These are phyloP conservation scores for Wickerhamiella infanticola DNA, from an alignment of 1,139 yeast genomes.

Conservation along the genomic window DNA sequence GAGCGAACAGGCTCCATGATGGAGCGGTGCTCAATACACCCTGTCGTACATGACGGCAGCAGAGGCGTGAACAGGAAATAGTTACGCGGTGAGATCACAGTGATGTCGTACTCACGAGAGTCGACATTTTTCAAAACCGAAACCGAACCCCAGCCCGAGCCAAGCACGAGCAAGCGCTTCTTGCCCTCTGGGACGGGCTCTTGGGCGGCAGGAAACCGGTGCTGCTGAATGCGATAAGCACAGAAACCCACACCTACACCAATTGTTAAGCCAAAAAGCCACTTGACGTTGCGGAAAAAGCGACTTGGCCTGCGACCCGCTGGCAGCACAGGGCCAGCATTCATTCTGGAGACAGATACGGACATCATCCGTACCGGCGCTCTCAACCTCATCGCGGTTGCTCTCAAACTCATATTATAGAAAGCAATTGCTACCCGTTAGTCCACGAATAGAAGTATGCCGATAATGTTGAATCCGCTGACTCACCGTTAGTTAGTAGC, in stretches of 20 bases:
- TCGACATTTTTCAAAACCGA: conserved; percentile 65
- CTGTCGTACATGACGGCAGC: conserved; percentile 87
- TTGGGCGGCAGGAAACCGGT: conserved; percentile 27
- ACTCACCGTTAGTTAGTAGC: too few species aligned
- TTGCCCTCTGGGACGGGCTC: conserved; percentile 32
- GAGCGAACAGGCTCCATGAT: conserved; percentile 76
- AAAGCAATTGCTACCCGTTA: too few species aligned
- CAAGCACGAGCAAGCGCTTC: conserved; percentile 78
- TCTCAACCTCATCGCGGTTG: not conserved
- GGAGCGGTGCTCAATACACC: conserved; percentile 80
- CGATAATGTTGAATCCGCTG: too few species aligned
- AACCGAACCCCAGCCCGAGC: conserved; percentile 86
- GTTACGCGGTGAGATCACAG: conserved; percentile 84
- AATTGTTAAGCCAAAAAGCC: not conserved
- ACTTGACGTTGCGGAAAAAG: not conserved
- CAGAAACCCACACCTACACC: conserved; percentile 15
- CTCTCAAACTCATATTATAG: not conserved
- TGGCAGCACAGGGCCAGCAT: not conserved
- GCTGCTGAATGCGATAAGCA: conserved; percentile 24
- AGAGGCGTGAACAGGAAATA: conserved; percentile 89
- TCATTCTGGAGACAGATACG: not conserved
- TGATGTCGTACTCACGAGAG: conserved; percentile 73
- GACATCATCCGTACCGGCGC: not conserved
- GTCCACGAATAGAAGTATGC: too few species aligned
- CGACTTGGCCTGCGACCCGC: not conserved